Evolutionary conservation across 768 basidiomycete genomes (phyloP), one percentile per base, ranked within the genome.

Genomic region (Crepidotus variabilis): DNA sequence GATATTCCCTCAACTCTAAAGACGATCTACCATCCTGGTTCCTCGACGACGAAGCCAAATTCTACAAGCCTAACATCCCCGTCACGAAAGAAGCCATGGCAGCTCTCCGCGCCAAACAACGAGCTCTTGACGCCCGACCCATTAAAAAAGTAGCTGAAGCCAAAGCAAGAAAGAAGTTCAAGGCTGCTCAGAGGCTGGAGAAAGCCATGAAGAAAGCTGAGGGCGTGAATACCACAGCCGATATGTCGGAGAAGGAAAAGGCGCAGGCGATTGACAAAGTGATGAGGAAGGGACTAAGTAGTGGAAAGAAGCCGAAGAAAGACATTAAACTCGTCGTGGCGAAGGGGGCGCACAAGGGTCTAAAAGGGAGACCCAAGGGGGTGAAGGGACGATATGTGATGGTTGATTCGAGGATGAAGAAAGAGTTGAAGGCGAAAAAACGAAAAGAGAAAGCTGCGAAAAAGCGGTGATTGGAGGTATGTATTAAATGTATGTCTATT

Each of bases 91-190:
- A 98, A 69, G 97, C 97, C 9, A 78, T 98, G 55, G 80, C 81
- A 50, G 86, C 85, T 9, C 78, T 99, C 28, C 86, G 90, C 28
- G 91, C 90, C 20, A 93, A 91, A 71, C 91, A 95, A 72, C 88
- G 96, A 11, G 92, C 94, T 13, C 77, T 99, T 50, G 94, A 99
- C 68, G 94, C 96, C 0, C 85, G 97, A 22, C 97, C 97, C 16
- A 98, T 99, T 75, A 98, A 97, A 77, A 99, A 99, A 78, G 84
- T 98, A 6, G 97, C 96, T 8, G 97, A 98, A 73, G 97, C 97
- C 13, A 98, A 98, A 71, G 94, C 93, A 24, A 83, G 97, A 59
- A 99, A 99, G 75, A 98, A 98, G 75, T 75, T 92, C 67, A 92
- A 87, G 72, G 92, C 94, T 10, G 79, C 82, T 11, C 89, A 90